Evolutionary conservation across 2,329 filamentous ascomycete species (phyloP), one percentile per base, ranked within the genome.

Genomic region (Xylaria sp.): DNA sequence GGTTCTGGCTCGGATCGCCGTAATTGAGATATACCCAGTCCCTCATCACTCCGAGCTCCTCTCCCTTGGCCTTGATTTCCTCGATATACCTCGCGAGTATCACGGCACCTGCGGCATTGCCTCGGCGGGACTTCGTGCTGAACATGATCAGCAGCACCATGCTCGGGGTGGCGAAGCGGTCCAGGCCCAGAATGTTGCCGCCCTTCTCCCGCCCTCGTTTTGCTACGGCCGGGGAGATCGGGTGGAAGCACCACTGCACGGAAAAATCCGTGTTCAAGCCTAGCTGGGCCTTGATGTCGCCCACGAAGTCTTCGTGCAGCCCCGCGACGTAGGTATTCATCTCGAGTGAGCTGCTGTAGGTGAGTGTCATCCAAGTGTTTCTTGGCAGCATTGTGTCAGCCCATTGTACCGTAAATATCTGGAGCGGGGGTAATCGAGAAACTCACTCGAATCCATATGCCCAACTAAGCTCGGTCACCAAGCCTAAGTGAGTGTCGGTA

Each of bases 1-100:
- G 66, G 39, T 69, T 59, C 59, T 75, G 71, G 21, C 61, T 63
- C 11, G 52, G 47, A 21, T 66, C 62, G 2, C 71, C 71, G 46
- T 76, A 75, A 54, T 76, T 74, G 37, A 75, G 62, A 52, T 74
- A 75, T 39, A 69, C 62, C 48, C 64, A 69, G 40, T 67, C 62
- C 29, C 63, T 54, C 45, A 62, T 58, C 1, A 59, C 53, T 13
- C 62, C 62, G 16, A 65, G 43, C 48, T 63, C 13, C 44, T 48
- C 8, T 62, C 18, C 39, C 4, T 41, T 20, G 11, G 4, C 17
- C 39, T 41, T 21, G 18, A 41, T 21, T 13, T 43, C 18, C 20
- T 21, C 40, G 19, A 24, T 19, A 13, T 24, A 43, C 19, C 8
- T 13, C 4, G 22, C 6, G 11, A 43, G 20, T 16, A 22, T 43